Conservation (phyloP, 108 stramenopile genomes). For the Skeletonema costatum region DNA sequence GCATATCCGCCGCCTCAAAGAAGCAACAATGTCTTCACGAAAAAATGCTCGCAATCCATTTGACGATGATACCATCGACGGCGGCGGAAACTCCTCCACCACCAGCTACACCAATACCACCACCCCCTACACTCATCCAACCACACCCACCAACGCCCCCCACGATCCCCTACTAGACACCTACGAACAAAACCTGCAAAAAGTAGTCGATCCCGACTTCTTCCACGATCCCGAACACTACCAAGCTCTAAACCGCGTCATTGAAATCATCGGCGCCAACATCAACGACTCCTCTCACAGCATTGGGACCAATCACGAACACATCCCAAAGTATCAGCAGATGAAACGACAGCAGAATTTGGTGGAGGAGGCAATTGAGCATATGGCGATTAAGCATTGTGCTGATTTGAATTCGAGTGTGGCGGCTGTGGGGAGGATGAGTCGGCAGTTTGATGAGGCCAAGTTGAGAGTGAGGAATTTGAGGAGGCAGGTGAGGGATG, state of each 20-base stretch:
- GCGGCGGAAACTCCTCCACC: background rate
- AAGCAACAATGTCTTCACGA: background rate
- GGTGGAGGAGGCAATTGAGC: slow-evolving; percentile 86
- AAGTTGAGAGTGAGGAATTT: slow-evolving; percentile 63
- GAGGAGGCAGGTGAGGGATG: slow-evolving; percentile 79
- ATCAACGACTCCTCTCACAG: slow-evolving; percentile 4
- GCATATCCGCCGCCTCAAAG: background rate
- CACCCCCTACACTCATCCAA: background rate
- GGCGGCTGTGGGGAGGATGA: slow-evolving; percentile 77
- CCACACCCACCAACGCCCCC: background rate
- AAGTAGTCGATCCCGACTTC: slow-evolving; percentile 78
- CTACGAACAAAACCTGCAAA: slow-evolving; percentile 55
- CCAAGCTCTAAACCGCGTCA: slow-evolving; percentile 78
- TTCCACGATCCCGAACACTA: slow-evolving; percentile 75
- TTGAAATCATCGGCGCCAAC: slow-evolving; percentile 79
- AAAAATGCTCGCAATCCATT: background rate
- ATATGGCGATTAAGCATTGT: slow-evolving; percentile 79
- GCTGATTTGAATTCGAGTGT: slow-evolving; percentile 85
- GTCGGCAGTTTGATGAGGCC: slow-evolving; percentile 81
- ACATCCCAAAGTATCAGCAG: slow-evolving; percentile 61
- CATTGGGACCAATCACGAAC: slow-evolving; percentile 15
- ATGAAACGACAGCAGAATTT: slow-evolving; percentile 60
- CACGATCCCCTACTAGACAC: slow-evolving; percentile 33
- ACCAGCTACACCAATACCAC: background rate
- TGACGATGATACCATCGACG: background rate